phyloP scores from a whole-genome alignment of 768 basidiomycete species.

The Mycena vitilis region DNA sequence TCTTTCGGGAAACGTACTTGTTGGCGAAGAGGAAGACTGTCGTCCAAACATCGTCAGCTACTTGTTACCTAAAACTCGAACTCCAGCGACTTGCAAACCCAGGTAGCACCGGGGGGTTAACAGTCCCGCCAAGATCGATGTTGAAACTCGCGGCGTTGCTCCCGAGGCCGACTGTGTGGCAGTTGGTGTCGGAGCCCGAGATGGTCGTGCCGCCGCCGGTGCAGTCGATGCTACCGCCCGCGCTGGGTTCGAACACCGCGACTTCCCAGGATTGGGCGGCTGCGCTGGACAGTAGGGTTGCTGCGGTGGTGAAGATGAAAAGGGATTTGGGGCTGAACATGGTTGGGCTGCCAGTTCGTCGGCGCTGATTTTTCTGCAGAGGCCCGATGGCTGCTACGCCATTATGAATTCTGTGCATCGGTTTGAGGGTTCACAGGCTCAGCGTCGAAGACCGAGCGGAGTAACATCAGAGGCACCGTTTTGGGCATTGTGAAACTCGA shows the following conservation, averaged over 20 bases:
- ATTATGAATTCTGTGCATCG: background rate
- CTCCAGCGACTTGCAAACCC: background rate
- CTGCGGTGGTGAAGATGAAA: conserved; percentile 2
- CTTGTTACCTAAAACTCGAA: background rate
- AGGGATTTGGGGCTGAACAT: background rate
- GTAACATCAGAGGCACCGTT: no score
- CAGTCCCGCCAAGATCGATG: background rate
- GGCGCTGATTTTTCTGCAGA: background rate
- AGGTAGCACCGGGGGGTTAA: background rate
- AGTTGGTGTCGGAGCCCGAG: background rate
- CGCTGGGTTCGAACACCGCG: conserved; percentile 9
- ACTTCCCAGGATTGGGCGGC: conserved; percentile 11
- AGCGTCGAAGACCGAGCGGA: no score
- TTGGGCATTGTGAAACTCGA: no score
- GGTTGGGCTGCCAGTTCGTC: background rate
- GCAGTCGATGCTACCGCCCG: conserved; percentile 4
- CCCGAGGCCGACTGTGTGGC: background rate
- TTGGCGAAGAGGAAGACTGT: background rate
- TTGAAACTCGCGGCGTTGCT: background rate
- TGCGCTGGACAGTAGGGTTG: background rate
- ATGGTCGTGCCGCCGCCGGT: conserved; percentile 14
- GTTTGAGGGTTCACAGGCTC: no score
- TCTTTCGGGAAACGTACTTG: background rate
- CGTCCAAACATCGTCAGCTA: background rate
- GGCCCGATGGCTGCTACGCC: background rate